Evolutionary conservation across 2,329 filamentous ascomycete genomes (phyloP).

Genomic region (Hypoxylon sp.): DNA sequence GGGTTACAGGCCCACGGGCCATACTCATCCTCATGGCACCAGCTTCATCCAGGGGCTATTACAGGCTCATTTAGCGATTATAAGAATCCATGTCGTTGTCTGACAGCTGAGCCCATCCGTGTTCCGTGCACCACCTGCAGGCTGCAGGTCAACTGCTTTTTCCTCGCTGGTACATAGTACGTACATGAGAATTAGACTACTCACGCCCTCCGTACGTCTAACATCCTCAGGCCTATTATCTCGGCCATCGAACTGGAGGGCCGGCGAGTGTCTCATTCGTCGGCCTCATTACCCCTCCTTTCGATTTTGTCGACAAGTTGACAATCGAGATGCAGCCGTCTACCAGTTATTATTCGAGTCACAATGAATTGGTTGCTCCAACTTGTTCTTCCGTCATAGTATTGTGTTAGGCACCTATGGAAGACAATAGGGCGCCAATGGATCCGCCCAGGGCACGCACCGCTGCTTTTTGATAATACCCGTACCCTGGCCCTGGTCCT

Average conservation of each 20-base stretch:
- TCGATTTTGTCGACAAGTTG: conserved; percentile 29
- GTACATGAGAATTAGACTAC: conserved; percentile 31
- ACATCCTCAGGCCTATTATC: conserved; percentile 25
- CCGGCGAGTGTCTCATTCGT: conserved; percentile 35
- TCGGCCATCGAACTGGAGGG: conserved; percentile 41
- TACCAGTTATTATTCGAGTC: conserved; percentile 35
- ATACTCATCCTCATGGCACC: conserved; percentile 25
- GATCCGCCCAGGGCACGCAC: conserved; percentile 35
- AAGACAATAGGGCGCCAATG: conserved; percentile 37
- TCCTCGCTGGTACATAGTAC: conserved; percentile 17
- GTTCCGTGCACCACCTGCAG: conserved; percentile 41
- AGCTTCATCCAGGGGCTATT: conserved; percentile 32
- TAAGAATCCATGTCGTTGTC: conserved; percentile 31
- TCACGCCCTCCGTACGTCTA: conserved; percentile 41
- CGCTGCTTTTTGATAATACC: conserved; percentile 32
- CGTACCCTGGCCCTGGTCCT: conserved; percentile 16
- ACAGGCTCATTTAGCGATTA: conserved; percentile 44
- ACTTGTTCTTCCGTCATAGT: conserved; percentile 39
- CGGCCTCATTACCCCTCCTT: conserved; percentile 35
- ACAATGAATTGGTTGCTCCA: conserved; percentile 36
- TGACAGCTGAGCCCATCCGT: conserved; percentile 35
- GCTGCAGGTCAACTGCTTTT: conserved; percentile 35
- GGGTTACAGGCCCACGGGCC: conserved; percentile 36
- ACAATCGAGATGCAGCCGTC: conserved; percentile 33
- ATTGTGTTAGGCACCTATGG: conserved; percentile 44